These are phyloP conservation scores for Botryosphaeria agaves DNA, from an alignment of 2,329 filamentous ascomycete genomes.

Conservation along the genomic window DNA sequence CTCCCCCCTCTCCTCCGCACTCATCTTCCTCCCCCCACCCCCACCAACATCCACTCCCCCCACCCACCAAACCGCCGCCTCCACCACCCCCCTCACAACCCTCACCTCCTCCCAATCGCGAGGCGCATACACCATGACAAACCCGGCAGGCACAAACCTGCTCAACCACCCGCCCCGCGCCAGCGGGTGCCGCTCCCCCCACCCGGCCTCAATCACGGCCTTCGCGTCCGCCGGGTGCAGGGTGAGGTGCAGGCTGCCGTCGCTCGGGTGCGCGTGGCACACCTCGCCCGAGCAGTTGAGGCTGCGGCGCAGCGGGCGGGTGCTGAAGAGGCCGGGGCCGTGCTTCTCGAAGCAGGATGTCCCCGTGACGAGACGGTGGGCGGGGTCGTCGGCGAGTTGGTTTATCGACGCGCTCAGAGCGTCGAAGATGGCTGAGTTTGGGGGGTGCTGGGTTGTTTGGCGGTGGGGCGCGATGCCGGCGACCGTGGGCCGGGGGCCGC, in stretches of 20 bases:
- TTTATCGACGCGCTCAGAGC: constrained; percentile 36
- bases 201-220: constrained; percentile 54
- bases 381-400: constrained; percentile 27
- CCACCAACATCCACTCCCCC: constrained; percentile 6
- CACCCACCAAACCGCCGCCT: constrained; percentile 57
- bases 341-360: constrained; percentile 72
- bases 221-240: constrained; percentile 64
- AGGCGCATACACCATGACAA: constrained; percentile 72
- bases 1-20: background rate
- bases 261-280: constrained; percentile 60
- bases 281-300: constrained; percentile 75
- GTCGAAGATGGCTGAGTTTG: constrained; percentile 38
- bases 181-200: constrained; percentile 55
- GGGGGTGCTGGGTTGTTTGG: constrained; percentile 54
- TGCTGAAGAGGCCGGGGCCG: constrained; percentile 59
- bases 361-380: constrained; percentile 29
- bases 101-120: constrained; percentile 49
- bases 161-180: constrained; percentile 48
- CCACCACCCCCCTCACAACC: constrained; percentile 50
- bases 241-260: constrained; percentile 63
- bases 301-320: no score
- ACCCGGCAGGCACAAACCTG: constrained; percentile 54
- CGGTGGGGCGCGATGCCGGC: constrained; percentile 68
- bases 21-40: background rate
- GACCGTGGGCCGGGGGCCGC: constrained; percentile 47